Evolutionary conservation across 2,329 filamentous ascomycete genomes (phyloP), one percentile per base, ranked within the genome.

Genomic region (Parasarocladium wereldwijsianum): DNA sequence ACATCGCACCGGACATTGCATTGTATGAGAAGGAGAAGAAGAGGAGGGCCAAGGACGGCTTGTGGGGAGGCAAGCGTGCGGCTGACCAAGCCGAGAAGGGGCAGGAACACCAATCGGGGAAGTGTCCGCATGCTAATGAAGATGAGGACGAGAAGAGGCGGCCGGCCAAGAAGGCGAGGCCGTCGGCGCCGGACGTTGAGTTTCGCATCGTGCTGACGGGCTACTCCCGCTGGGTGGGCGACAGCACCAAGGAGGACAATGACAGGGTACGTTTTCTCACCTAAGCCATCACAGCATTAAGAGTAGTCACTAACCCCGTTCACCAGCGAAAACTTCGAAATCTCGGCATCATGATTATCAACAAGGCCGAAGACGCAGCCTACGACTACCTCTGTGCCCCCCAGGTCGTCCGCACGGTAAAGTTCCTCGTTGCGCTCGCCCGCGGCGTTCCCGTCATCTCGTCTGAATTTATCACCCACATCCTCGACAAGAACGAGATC

Each of bases 21-120:
- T 60, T 92, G 18, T 98, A 90, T 45, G 80, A 96, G 46, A 93
- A 90, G 48, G 90, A 98, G 55, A 84, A 71, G 60, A 94, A 93
- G 57, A 74, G 90, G 13, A 52, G 57, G 6, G 45, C 48, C 36
- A 71, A 65, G 38, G 54, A 59, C 29, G 60, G 48, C 3, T 60
- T 64, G 0, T 77, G 70, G 62, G 72, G 73, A 15, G 72, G 72
- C 14, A 76, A 73, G 43, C 60, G 70, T 29, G 72, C 72, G 1
- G 64, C 70, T 3, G 66, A 75, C 32, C 51, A 60, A 34, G 58
- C 68, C 12, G 71, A 77, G 33, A 66, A 62, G 42, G 57, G 59
- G 22, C 57, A 61, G 32, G 57, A 64, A 34, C 51, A 52, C 27
- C 43, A 64, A 42, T 57, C 62, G 48, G 53, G 58, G 32, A 50